Evolutionary conservation across 768 basidiomycete species (phyloP).

Genomic region (Boletus rubroflammeus): DNA sequence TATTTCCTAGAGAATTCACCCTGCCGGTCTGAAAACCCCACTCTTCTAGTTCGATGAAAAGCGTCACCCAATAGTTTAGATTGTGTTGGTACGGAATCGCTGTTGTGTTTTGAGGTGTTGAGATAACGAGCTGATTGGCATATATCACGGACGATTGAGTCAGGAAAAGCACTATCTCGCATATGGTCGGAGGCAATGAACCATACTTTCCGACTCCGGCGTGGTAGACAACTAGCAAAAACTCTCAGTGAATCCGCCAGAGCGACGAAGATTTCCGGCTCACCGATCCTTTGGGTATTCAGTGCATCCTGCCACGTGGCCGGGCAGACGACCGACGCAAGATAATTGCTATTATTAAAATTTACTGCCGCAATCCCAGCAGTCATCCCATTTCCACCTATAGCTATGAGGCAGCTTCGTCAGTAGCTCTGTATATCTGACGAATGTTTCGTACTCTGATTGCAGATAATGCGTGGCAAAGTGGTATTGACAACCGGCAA

Average conservation of each 20-base stretch:
- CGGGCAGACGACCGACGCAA: slow-evolving; percentile 1
- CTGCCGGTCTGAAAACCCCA: neutral
- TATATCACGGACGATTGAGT: slow-evolving; percentile 1
- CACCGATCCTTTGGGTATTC: neutral
- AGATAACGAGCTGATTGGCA: neutral
- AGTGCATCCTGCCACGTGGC: neutral
- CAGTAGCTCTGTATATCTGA: no score
- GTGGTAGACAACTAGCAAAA: neutral
- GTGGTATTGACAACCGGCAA: neutral
- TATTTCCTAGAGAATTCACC: slow-evolving; percentile 3
- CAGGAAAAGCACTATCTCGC: slow-evolving; percentile 1
- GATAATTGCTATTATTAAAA: neutral
- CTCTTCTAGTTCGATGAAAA: neutral
- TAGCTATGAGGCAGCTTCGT: neutral
- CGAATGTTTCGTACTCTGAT: neutral
- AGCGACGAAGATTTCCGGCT: neutral
- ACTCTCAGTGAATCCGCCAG: neutral
- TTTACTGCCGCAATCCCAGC: neutral
- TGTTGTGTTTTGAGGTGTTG: neutral
- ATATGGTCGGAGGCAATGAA: slow-evolving; percentile 1
- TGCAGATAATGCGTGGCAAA: neutral
- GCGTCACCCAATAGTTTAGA: neutral
- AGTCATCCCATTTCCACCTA: neutral
- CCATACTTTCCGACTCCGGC: neutral
- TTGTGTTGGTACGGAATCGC: slow-evolving; percentile 1